phyloP scores from a whole-genome alignment of 1,284 basidiomycete species.

The Phlebopus sp. region DNA sequence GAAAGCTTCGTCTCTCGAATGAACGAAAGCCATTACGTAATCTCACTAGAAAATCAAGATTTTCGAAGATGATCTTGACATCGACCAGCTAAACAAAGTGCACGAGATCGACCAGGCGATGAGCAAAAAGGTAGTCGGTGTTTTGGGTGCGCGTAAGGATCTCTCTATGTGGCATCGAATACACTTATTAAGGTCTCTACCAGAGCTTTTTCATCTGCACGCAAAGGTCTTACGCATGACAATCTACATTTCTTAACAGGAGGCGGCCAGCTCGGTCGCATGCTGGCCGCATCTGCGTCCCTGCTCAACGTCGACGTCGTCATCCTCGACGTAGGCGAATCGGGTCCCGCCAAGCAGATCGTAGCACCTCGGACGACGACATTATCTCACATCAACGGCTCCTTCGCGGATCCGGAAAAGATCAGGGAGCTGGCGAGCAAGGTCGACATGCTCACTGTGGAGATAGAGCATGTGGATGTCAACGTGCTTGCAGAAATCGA shows the following conservation, averaged over 20 bases:
- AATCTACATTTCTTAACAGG: conserved; percentile 48
- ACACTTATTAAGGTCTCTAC: conserved; percentile 6
- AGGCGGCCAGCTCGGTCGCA: conserved; percentile 96
- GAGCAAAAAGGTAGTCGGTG: conserved; percentile 25
- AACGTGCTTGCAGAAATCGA: conserved; percentile 71
- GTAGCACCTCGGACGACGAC: conserved; percentile 50
- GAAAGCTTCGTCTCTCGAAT: too few species aligned
- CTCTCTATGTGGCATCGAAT: neutral
- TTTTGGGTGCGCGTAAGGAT: conserved; percentile 29
- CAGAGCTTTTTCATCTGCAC: conserved; percentile 12
- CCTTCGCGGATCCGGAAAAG: conserved; percentile 80
- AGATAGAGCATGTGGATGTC: conserved; percentile 97
- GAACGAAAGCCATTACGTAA: too few species aligned
- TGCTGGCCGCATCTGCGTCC: conserved; percentile 92
- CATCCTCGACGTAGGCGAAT: conserved; percentile 81
- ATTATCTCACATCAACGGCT: conserved; percentile 80
- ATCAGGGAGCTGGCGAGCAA: conserved; percentile 79
- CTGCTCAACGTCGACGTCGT: conserved; percentile 86
- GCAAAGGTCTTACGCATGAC: neutral
- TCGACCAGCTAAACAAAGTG: too few species aligned
- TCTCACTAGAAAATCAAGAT: too few species aligned
- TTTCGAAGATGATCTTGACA: too few species aligned
- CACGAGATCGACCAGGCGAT: conserved; percentile 9
- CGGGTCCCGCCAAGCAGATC: conserved; percentile 91
- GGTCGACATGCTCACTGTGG: conserved; percentile 91